Evolutionary conservation across 768 basidiomycete species (phyloP), one percentile per base, ranked within the genome.

Genomic region (Amanita fuliginea): DNA sequence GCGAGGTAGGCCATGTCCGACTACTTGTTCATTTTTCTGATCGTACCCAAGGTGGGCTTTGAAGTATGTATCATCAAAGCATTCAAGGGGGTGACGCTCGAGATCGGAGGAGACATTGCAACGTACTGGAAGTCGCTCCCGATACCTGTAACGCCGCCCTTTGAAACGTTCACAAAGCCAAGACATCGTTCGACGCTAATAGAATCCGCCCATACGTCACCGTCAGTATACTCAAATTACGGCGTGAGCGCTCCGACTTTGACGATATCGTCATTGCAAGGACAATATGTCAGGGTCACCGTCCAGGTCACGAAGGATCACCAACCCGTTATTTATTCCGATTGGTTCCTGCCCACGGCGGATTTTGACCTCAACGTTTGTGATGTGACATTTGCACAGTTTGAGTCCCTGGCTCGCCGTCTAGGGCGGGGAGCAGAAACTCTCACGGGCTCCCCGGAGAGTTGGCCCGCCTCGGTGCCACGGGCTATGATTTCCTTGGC

Each of bases 101-200:
- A 94, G 66, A 86, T 97, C 48, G 94, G 93, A 19, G 95, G 96
- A 21, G 82, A 88, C 46, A 78, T 98, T 24, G 94, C 98, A 68
- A 99, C 95, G 0, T 99, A 99, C 64, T 99, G 96, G 96, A 98
- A 97, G 67, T 94, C 93, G 2, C 80, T 83, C 16, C 71, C 70
- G 26, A 66, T 68, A 40, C 64, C 74, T 14, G 71, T 76, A 3
- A 68, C 69, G 16, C 71, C 77, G 11, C 61, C 71, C 30, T 61
- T 60, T 10, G 65, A 60, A 55, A 67, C 60, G 40, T 64, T 62
- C 47, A 64, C 70, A 37, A 67, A 65, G 21, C 62, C 64, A 53
- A 61, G 65, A 34, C 71, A 69, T 41, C 67, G 69, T 39, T 73
- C 72, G 3, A 70, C 64, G 49, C 63, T 68, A 46, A 67, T 72